Conservation (phyloP, 1,284 basidiomycete species). For the Sporisorium scitamineum region DNA sequence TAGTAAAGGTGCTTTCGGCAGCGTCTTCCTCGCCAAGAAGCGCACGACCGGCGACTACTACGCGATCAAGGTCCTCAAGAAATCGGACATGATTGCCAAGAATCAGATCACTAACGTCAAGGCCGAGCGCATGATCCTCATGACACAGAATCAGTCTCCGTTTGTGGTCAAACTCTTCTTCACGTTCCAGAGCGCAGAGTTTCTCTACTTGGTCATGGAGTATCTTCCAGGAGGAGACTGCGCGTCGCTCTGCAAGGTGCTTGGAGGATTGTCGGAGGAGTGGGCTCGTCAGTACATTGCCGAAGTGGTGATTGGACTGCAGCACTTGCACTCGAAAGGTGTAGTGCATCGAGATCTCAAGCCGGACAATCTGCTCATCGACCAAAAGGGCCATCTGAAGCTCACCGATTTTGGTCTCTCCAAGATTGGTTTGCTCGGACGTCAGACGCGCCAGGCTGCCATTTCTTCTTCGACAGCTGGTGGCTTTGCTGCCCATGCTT, state of each 20-base stretch:
- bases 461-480: conserved; percentile 9
- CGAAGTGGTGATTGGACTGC: conserved; percentile 92
- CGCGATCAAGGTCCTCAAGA: conserved; percentile 98
- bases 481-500: conserved; percentile 17
- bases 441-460: conserved; percentile 74
- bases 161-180: conserved; percentile 75
- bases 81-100: conserved; percentile 99
- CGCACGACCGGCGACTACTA: conserved; percentile 97
- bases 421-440: conserved; percentile 93
- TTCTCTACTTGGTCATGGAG: conserved; percentile 72
- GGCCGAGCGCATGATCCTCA: conserved; percentile 98
- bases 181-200: conserved; percentile 71
- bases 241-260: conserved; percentile 91
- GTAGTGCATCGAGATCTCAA: conserved; percentile 99
- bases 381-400: conserved; percentile 94
- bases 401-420: conserved; percentile 98
- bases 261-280: conserved; percentile 93
- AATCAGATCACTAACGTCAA: conserved; percentile 99
- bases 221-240: conserved; percentile 88
- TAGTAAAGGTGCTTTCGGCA: conserved; percentile 95
- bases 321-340: conserved; percentile 92
- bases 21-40: conserved; percentile 98
- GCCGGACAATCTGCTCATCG: conserved; percentile 96
- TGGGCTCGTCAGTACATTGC: conserved; percentile 97
- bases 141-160: conserved; percentile 99